Base-by-base conservation (phyloP, 768 basidiomycete species). In the Boletus fagicola region DNA sequence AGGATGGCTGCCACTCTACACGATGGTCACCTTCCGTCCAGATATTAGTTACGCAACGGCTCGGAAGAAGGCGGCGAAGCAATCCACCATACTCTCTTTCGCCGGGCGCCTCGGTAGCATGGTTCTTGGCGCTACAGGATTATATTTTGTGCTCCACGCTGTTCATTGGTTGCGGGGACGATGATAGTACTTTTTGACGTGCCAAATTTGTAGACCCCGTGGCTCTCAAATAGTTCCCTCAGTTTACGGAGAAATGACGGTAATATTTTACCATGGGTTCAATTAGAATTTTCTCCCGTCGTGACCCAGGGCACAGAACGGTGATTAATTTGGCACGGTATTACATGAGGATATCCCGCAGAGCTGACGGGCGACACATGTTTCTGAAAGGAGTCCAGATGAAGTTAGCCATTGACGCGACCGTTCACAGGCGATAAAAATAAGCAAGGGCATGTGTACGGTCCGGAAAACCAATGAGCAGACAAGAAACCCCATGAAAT, bases 1-100 rank as follows among this genome's bases (percentile, higher is more conserved):
- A 61, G 94, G 92, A 38, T 98, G 95, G 95, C 81, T 94, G 51
- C 90, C 93, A 56, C 79, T 96, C 49, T 99, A 99, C 74, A 92
- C 92, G 35, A 97, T 98, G 95, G 88, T 97, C 62, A 98, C 96
- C 44, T 99, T 99, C 77, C 83, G 96, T 42, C 92, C 94, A 50
- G 96, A 98, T 74, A 84, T 99, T 65, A 88, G 87, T 70, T 99
- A 99, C 69, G 85, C 86, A 54, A 85, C 84, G 49, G 95, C 88
- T 22, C 82, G 83, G 69, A 79, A 77, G 68, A 86, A 85, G 72
- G 88, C 88, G 55, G 77, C 73, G 58, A 75, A 79, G 68, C 96
- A 99, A 75, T 76, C 80, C n/a, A 72, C 69, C 31, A 78, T 91
- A 52, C 75, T 98, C 59, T 71, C 75, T 51, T 68, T 72, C 49